These are phyloP conservation scores for Colletotrichum tamarilloi DNA, from an alignment of 2,329 filamentous ascomycete species.

Conservation along the genomic window DNA sequence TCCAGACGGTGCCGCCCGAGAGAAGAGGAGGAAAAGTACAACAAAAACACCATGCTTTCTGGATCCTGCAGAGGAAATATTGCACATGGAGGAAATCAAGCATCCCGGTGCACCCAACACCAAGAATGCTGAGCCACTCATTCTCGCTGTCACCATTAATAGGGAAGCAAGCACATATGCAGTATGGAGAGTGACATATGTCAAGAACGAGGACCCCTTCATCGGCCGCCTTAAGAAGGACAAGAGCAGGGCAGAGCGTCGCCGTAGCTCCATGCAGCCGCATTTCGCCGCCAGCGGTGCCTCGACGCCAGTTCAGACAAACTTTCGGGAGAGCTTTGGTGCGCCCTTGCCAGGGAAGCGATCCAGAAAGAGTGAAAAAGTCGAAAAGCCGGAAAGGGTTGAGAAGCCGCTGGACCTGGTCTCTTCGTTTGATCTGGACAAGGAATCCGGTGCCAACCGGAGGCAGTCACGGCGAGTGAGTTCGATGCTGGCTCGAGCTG, in stretches of 20 bases:
- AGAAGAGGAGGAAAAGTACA: conserved; percentile 50
- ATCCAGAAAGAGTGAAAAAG: conserved; percentile 60
- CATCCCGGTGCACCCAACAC: conserved; percentile 57
- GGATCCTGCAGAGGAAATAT: conserved; percentile 81
- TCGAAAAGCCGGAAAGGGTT: conserved; percentile 47
- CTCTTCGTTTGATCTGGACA: conserved; percentile 78
- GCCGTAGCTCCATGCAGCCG: conserved; percentile 74
- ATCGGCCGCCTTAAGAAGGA: conserved; percentile 58
- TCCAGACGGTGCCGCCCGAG: conserved; percentile 53
- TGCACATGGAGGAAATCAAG: conserved; percentile 80
- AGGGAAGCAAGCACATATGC: conserved; percentile 80
- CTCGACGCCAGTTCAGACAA: conserved; percentile 79
- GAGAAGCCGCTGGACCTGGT: conserved; percentile 71
- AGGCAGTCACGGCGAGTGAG: conserved; percentile 83
- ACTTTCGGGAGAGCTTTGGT: conserved; percentile 82
- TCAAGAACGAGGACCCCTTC: conserved; percentile 73
- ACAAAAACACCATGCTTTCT: conserved; percentile 66
- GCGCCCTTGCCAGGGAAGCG: conserved; percentile 65
- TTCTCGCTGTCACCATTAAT: conserved; percentile 85
- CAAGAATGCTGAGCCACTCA: conserved; percentile 62
- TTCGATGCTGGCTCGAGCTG: conserved; percentile 87
- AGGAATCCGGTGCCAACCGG: conserved; percentile 63
- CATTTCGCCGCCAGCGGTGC: conserved; percentile 75
- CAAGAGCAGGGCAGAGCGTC: conserved; percentile 59
- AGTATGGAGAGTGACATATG: conserved; percentile 85